Evolutionary conservation across 2,329 filamentous ascomycete species (phyloP), one percentile per base, ranked within the genome.

Genomic region (Ascochyta lentis): DNA sequence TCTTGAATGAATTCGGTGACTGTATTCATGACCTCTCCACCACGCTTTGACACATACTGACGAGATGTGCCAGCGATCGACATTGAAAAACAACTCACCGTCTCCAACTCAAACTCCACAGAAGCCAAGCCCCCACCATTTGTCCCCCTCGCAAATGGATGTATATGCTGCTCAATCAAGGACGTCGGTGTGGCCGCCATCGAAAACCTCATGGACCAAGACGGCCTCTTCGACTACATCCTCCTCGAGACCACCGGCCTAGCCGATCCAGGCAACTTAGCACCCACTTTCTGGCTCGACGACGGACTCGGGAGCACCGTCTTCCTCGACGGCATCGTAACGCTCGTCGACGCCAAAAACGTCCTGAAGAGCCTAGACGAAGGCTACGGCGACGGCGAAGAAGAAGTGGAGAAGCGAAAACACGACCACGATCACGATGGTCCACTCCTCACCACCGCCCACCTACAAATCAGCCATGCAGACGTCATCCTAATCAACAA

Each of bases 121-220:
- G 61, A 65, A 40, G 67, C 72, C 29, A 62, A 63, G 6, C 64
- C 69, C 9, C 59, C 68, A 1, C 68, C 69, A 1, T 99, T 96
- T 91, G 86, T 99, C 26, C 93, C 97, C 59, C 87, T 99, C 49
- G 92, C 91, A 48, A 99, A 99, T 67, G 95, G 95, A 60, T 99
- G 95, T 74, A 92, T 99, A 64, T 99, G 95, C 79, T 99, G 95
- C 78, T 96, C 92, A 3, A 93, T 98, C 67, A 99, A 97, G 87
- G 95, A 99, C 74, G 87, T 89, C 0, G 95, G 95, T 12, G 94
- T 99, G 34, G 91, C 91, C 64, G 95, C 95, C 33, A 96, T 99
- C 50, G 95, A 99, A 78, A 91, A 91, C 1, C 81, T 99, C 3
- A 98, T 99, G 91, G 91, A 93, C 61, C 92, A 92, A 69, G 91